Conservation (phyloP, 164 flowering plant species). For the Tinospora cordifolia region DNA sequence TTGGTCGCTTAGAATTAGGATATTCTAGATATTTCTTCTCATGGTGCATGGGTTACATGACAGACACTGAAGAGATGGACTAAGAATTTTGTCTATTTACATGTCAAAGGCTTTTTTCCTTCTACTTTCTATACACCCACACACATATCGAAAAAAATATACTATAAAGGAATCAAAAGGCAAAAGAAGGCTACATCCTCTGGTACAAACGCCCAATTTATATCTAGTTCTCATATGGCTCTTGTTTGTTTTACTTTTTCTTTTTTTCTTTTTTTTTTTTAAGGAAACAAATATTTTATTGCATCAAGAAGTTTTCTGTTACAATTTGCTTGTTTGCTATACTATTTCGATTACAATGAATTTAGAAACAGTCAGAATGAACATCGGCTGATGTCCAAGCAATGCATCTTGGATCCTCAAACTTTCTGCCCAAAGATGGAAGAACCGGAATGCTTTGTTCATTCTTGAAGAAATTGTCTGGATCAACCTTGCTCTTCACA, state of each 20-base stretch:
- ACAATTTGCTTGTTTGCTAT: background rate
- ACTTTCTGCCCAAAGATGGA: background rate
- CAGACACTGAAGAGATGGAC: no score
- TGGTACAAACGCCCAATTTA: no score
- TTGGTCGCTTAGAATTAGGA: background rate
- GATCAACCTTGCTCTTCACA: constrained; percentile 34
- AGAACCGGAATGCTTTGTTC: constrained; percentile 10
- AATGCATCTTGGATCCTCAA: background rate
- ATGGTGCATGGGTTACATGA: no score
- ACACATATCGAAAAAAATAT: background rate
- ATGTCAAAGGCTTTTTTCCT: background rate
- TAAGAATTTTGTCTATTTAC: no score
- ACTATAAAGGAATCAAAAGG: no score
- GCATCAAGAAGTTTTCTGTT: no score
- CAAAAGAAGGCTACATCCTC: no score
- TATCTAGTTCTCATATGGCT: no score
- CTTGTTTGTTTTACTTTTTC: background rate
- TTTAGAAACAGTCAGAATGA: background rate
- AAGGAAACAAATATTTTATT: no score
- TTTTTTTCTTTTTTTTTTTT: no score
- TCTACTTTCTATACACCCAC: background rate
- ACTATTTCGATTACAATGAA: background rate
- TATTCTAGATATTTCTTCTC: background rate
- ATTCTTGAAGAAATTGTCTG: constrained; percentile 28
- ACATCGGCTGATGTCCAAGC: background rate